phyloP scores from a whole-genome alignment of 495 filamentous ascomycete species.

The Lophiotrema nucula region DNA sequence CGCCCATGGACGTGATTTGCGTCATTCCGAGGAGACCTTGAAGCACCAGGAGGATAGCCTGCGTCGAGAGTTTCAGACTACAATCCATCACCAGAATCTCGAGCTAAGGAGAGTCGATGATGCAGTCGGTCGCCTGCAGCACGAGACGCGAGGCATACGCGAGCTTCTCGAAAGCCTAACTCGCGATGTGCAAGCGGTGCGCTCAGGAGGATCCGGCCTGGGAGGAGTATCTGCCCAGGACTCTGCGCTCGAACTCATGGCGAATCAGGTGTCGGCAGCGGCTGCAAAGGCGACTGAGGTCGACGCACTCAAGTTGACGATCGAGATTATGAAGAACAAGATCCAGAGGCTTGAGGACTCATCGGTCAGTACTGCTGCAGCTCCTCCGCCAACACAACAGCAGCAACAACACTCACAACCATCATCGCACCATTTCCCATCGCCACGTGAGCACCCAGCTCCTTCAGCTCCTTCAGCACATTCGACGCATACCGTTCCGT shows the following conservation, averaged over 20 bases:
- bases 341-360: slow-evolving; percentile 40
- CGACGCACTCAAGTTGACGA: slow-evolving; percentile 40
- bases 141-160: slow-evolving; percentile 34
- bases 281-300: slow-evolving; percentile 40
- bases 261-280: slow-evolving; percentile 25
- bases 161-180: slow-evolving; percentile 31
- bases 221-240: slow-evolving; percentile 18
- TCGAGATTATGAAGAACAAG: slow-evolving; percentile 41
- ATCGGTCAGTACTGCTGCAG: neutral
- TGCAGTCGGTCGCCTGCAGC: slow-evolving; percentile 32
- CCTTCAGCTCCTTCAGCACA: slow-evolving; percentile 22
- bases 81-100: slow-evolving; percentile 26
- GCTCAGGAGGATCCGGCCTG: neutral
- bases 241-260: slow-evolving; percentile 36
- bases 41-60: slow-evolving; percentile 13
- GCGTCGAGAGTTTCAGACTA: slow-evolving; percentile 16
- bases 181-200: slow-evolving; percentile 16
- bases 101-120: slow-evolving; percentile 34
- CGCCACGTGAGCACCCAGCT: slow-evolving; percentile 23
- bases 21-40: neutral
- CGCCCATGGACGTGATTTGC: slow-evolving; percentile 21
- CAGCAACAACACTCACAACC: neutral
- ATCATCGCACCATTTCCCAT: slow-evolving; percentile 13
- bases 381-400: neutral
- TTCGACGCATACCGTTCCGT: slow-evolving; percentile 20